A percentile compares a stretch with the other conserved stretches of the same genome.
These are phyloP conservation scores for Aristolochia californica DNA, from an alignment of 164 flowering plant species.

Conservation along the genomic window DNA sequence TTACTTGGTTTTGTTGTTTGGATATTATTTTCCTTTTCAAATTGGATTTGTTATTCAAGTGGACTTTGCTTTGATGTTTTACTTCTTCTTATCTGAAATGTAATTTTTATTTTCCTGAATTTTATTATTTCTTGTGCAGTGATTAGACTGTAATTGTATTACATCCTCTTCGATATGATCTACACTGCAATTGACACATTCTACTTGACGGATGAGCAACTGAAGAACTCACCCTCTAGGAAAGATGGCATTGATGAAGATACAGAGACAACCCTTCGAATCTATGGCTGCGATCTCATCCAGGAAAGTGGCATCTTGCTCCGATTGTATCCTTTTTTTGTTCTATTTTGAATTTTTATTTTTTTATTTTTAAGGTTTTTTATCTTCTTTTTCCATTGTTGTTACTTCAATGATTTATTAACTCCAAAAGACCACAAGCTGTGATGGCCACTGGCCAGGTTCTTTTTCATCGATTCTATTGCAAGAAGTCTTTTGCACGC, in stretches of 20 bases:
- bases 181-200: slow-evolving; percentile 89
- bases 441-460: slow-evolving; percentile 99
- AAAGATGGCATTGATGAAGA: slow-evolving; percentile 81
- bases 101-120: no score
- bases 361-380: not conserved
- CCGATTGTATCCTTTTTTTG: slow-evolving; percentile 38
- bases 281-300: slow-evolving; percentile 91
- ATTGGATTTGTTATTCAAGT: no score
- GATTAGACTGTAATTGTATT: no score
- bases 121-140: no score
- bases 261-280: slow-evolving; percentile 65
- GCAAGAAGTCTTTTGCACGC: slow-evolving; percentile 93
- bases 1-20: no score
- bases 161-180: slow-evolving; percentile 32
- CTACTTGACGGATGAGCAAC: slow-evolving; percentile 71
- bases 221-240: slow-evolving; percentile 65
- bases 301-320: slow-evolving; percentile 90
- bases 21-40: no score
- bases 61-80: no score
- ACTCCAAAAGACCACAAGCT: slow-evolving; percentile 65
- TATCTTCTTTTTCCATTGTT: not conserved
- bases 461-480: slow-evolving; percentile 86
- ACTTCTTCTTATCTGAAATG: no score
- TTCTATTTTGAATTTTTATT: not conserved
- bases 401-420: slow-evolving; percentile 8